Evolutionary conservation across 495 filamentous ascomycete species (phyloP), one percentile per base, ranked within the genome.

Genomic region (Aspergillus ostianus): DNA sequence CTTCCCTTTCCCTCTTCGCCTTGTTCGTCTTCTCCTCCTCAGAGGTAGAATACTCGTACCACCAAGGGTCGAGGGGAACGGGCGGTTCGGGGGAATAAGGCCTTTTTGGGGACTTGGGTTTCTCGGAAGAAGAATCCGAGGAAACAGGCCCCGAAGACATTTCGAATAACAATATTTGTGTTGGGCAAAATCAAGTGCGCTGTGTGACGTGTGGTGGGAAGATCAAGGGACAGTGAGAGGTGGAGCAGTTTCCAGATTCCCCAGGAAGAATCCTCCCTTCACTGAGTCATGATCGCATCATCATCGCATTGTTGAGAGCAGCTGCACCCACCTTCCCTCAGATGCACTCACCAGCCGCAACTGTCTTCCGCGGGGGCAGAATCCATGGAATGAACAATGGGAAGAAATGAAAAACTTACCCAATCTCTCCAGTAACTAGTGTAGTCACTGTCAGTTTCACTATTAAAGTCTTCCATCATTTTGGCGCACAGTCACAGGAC

Each of bases 341-440:
- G 36, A 41, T 41, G 36, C 36, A 41, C 36, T 41, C 36, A 41
- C 36, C 36, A 41, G 36, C 36, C 36, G 36, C 36, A 41, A 41
- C 36, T 41, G 36, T 41, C 52, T 46, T 13, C 8, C 32, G 36
- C 52, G 32, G 12, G 23, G 2, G 4, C 19, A 21, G 3, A 20
- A 30, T 20, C 53, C 53, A 55, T 32, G 18, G 36, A 32, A 21
- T 26, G 12, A 15, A 12, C 26, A 12, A 56, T 9, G 15, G 15
- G 44, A 18, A 48, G 30, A 29, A 49, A 18, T 12, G 29, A 50
- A 26, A 17, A 44, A 87, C 90, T 74, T 80, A 97, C 93, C 94
- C 94, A 98, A 77, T 98, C 94, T 74, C 94, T 82, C 94, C 94
- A 98, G 78, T 98, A 98, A 76, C 91, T 97, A 32, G 94, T 96